Evolutionary conservation across 2,329 filamentous ascomycete species (phyloP), one percentile per base, ranked within the genome.

Genomic region (Byssochlamys sp.): DNA sequence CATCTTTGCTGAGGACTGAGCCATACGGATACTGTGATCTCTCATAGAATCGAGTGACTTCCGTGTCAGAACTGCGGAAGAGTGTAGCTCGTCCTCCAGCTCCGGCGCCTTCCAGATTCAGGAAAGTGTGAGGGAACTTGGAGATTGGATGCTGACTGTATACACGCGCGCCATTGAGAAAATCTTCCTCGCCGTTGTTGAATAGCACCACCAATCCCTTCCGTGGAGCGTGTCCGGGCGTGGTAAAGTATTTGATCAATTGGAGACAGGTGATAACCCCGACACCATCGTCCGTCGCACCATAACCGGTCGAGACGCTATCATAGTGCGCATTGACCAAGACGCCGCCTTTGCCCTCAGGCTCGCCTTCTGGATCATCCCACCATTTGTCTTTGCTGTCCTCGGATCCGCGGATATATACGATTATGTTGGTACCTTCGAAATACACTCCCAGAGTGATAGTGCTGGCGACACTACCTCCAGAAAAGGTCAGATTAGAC

Each of bases 141-240:
- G 90, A 84, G 61, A 96, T 79, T 0, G 91, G 89, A 69, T 91
- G 90, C 63, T 90, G 85, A 28, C 88, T 86, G 67, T 95, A 96
- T 4, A 88, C 91, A 59, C 84, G 83, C 5, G 92, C 91, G 0
- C 94, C 94, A 62, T 95, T 89, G 10, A 97, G 78, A 35, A 86
- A 94, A 67, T 97, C 92, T 70, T 99, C 94, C 69, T 99, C 94
- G 35, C 89, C 92, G 67, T 97, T 96, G 78, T 99, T 99, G 69
- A 97, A 81, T 28, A 97, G 80, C 9, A 90, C 81, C 12, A 97
- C 83, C 50, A 99, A 81, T 1, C 91, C 92, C 63, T 87, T 84
- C 66, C 84, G 86, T 1, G 91, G 91, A 67, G 84, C 84, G 62
- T 89, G 84, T 28, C 81, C 85, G 0, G 82, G 75, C 1, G 81